These are phyloP conservation scores for Volvox africanus DNA, from an alignment of 139 green algal species.

Conservation along the genomic window DNA sequence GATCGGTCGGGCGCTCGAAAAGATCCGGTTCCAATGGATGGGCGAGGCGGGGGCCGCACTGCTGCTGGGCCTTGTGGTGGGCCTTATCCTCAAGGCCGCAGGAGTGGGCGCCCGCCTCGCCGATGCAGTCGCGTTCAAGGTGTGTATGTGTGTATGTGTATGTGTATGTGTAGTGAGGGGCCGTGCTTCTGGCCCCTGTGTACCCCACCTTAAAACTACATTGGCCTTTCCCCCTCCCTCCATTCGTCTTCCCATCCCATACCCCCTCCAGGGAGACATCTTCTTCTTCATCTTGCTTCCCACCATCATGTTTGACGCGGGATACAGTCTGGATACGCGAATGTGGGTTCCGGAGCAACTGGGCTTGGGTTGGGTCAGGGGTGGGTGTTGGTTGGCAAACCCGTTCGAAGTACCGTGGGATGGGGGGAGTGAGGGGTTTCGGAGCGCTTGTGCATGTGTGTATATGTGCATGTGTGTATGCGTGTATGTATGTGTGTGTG, in stretches of 20 bases:
- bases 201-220: no score
- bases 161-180: neutral
- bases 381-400: neutral
- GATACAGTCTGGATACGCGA: conserved; percentile 72
- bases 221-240: neutral
- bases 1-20: conserved; percentile 52
- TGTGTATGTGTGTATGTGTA: neutral
- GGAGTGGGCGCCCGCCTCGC: conserved; percentile 1
- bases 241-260: neutral
- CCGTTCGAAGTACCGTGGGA: no score
- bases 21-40: conserved; percentile 61
- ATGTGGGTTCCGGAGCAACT: neutral
- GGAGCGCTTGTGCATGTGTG: no score
- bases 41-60: conserved; percentile 62
- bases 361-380: neutral
- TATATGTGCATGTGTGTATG: no score
- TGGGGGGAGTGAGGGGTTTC: no score
- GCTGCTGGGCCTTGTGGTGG: conserved; percentile 60
- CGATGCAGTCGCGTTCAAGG: conserved; percentile 55
- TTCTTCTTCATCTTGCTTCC: conserved; percentile 88
- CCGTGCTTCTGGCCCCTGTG: no score
- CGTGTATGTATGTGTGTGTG: no score
- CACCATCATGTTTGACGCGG: conserved; percentile 88
- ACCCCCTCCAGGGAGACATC: conserved; percentile 60
- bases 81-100: conserved; percentile 41